Base-by-base conservation (phyloP, 148 eudicot species). In the Chenopodium album region DNA sequence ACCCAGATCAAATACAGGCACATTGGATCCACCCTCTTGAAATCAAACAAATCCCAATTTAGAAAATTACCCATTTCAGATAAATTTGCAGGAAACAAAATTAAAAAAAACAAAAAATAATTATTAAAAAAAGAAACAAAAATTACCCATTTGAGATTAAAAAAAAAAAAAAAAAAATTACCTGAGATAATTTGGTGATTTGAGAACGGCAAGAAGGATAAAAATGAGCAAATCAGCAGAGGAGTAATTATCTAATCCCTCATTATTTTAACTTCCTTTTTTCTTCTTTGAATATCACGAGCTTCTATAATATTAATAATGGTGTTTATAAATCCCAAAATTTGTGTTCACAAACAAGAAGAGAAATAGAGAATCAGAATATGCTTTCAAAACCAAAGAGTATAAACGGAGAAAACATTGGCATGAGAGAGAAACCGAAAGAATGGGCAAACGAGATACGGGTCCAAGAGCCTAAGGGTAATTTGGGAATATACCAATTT, bases 341-440 rank as follows among this genome's bases (percentile, higher is more conserved):
- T 12, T 29, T 28, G 3, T 19, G 17, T 4, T 31, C 52, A 29
- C 29, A 13, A 76, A 28, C n/a, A 26, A 82, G 44, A 59, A 34
- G 47, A 77, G 74, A 50, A 11, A 50, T 81, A 32, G 59, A 78
- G 73, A 78, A 13, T 73, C 11, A 23, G 85, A 83, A 83, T 83
- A 83, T 83, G 74, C 81, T 28, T 65, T 81, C 19, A 11, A 48
- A 17, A 23, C 48, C 41, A 11, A 26, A 72, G 26, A 73, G 85
- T 46, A 83, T 83, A 72, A 83, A 78, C 78, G 54, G 52, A 71
- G 81, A 82, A 26, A 72, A 82, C 63, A 69, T 77, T 52, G 65
- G 59, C 26, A 34, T 46, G 44, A 52, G 71, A 73, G 17, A 31
- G 62, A 74, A 3, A 23, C 3, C 8, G 29, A 28, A 29, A 14